Evolutionary conservation across 2,329 filamentous ascomycete genomes (phyloP).

Genomic region (Fusarium veterinarium): DNA sequence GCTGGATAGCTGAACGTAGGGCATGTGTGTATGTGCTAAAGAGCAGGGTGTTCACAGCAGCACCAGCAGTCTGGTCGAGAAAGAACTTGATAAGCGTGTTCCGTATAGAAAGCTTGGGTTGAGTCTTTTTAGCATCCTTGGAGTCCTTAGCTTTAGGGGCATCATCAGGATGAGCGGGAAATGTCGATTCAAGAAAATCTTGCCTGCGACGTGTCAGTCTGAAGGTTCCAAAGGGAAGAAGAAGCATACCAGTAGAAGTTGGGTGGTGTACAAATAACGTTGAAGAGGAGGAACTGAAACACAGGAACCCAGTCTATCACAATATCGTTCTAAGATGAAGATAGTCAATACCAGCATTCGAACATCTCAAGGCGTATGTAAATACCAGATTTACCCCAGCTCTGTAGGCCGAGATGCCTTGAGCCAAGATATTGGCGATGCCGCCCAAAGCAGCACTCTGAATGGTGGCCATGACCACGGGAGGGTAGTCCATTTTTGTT

Average conservation of each 20-base stretch:
- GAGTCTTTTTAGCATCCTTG: conserved; percentile 32
- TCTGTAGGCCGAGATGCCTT: conserved; percentile 73
- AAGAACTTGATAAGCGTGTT: conserved; percentile 76
- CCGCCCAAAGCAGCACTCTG: conserved; percentile 75
- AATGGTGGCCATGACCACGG: conserved; percentile 69
- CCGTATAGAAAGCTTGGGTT: conserved; percentile 64
- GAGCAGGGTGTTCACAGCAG: conserved; percentile 71
- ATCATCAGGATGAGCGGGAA: conserved; percentile 70
- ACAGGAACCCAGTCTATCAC: conserved; percentile 74
- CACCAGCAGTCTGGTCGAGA: conserved; percentile 76
- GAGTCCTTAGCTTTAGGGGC: conserved; percentile 53
- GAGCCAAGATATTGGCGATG: conserved; percentile 79
- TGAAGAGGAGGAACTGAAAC: conserved; percentile 81
- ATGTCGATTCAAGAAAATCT: conserved; percentile 77
- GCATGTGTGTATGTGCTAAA: conserved; percentile 71
- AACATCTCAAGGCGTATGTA: neutral
- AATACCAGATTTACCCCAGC: conserved; percentile 60
- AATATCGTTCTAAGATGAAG: conserved; percentile 62
- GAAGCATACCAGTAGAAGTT: conserved; percentile 81
- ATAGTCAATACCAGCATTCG: neutral
- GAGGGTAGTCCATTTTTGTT: conserved; percentile 52
- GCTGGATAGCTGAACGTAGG: conserved; percentile 62
- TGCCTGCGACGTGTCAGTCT: conserved; percentile 65
- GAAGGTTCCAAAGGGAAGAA: conserved; percentile 26
- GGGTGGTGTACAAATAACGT: conserved; percentile 78